Conservation (phyloP, 2,329 filamentous ascomycete genomes). For the Trichoderma koningii region DNA sequence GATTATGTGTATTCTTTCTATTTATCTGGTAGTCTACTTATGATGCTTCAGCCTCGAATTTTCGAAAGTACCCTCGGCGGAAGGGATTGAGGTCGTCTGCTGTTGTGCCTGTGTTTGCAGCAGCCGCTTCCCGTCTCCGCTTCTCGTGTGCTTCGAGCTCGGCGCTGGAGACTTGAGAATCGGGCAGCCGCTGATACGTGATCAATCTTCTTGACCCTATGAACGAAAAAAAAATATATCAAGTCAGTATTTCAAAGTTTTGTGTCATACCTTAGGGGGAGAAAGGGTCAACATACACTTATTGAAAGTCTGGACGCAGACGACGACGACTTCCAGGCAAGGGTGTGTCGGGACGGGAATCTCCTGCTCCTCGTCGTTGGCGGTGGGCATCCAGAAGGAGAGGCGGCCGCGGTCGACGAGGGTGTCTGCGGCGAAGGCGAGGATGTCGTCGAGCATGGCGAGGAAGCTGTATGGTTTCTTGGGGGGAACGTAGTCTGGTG, state of each 20-base stretch:
- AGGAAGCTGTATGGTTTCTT: constrained; percentile 92
- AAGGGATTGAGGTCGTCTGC: constrained; percentile 64
- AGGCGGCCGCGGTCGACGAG: constrained; percentile 78
- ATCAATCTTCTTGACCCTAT: constrained; percentile 85
- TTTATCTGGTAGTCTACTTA: constrained; percentile 7
- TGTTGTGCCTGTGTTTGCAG: constrained; percentile 47
- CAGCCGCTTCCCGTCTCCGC: constrained; percentile 33
- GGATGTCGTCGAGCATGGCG: constrained; percentile 85
- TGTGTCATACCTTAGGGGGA: neutral
- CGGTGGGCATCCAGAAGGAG: constrained; percentile 96
- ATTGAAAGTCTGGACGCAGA: constrained; percentile 86
- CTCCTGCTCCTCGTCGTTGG: constrained; percentile 75
- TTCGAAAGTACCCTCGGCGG: constrained; percentile 59
- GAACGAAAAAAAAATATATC: too few relatives aligned
- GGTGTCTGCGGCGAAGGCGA: constrained; percentile 75
- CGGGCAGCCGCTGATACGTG: constrained; percentile 74
- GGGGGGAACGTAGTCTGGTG: constrained; percentile 73
- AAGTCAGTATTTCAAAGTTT: neutral
- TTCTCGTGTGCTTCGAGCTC: constrained; percentile 44
- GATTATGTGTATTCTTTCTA: neutral
- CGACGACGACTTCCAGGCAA: constrained; percentile 68
- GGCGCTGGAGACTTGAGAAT: constrained; percentile 54
- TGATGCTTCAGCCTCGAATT: constrained; percentile 45
- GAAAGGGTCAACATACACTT: constrained; percentile 64
- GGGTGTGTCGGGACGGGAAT: constrained; percentile 77